Evolutionary conservation across 2,329 filamentous ascomycete species (phyloP).

Genomic region (Leptodontidium sp.): DNA sequence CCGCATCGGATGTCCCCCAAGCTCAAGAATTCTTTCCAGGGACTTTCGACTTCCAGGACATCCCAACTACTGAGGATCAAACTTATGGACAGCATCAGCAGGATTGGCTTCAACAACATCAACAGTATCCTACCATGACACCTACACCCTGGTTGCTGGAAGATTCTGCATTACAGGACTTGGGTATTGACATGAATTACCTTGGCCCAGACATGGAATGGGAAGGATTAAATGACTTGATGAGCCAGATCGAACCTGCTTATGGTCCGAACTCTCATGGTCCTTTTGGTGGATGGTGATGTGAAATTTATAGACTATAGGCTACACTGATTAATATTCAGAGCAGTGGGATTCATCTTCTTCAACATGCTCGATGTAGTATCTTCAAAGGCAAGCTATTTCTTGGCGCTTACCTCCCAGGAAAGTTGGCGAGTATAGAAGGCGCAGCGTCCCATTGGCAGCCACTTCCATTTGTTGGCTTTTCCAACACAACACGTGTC

Average conservation of each 20-base stretch:
- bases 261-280: constrained; percentile 14
- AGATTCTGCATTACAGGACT: constrained; percentile 24
- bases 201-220: constrained; percentile 25
- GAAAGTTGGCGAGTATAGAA: no score
- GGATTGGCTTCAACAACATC: constrained; percentile 14
- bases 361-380: no score
- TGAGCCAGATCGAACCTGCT: constrained; percentile 20
- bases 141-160: constrained; percentile 26
- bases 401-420: background rate
- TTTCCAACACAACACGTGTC: background rate
- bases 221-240: constrained; percentile 23
- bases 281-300: constrained; percentile 17
- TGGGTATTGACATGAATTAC: constrained; percentile 23
- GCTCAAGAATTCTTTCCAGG: constrained; percentile 14
- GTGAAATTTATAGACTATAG: background rate
- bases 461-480: background rate
- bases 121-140: constrained; percentile 7
- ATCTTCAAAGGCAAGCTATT: background rate
- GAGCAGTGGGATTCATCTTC: no score
- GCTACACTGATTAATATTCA: no score
- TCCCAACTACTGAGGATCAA: background rate
- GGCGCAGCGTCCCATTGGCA: background rate
- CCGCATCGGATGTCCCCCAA: constrained; percentile 1
- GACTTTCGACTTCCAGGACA: background rate
- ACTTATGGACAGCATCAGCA: constrained; percentile 1